Conservation (phyloP, 495 filamentous ascomycete genomes). For the Aspergillus cristatus region DNA sequence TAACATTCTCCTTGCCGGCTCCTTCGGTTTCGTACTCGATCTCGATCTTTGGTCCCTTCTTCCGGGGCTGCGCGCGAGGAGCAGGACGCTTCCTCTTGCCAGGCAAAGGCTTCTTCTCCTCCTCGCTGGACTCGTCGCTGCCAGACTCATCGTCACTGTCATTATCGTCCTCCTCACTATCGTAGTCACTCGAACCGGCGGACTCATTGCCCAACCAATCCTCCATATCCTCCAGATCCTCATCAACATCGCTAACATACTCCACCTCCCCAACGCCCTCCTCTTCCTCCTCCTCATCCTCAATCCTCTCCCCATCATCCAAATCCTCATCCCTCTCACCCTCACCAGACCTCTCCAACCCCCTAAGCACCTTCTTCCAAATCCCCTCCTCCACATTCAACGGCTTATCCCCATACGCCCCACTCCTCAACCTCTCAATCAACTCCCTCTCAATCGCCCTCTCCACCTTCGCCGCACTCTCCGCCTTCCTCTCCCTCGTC, state of each 20-base stretch:
- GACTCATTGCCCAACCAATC: constrained; percentile 62
- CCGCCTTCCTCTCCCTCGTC: constrained; percentile 86
- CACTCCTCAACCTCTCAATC: constrained; percentile 81
- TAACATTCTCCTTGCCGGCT: constrained; percentile 35
- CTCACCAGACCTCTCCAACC: constrained; percentile 78
- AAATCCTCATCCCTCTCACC: constrained; percentile 78
- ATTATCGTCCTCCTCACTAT: constrained; percentile 39
- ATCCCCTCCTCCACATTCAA: constrained; percentile 88
- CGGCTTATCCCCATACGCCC: constrained; percentile 90
- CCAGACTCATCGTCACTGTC: constrained; percentile 44
- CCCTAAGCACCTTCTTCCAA: constrained; percentile 95
- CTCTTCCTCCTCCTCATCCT: constrained; percentile 53
- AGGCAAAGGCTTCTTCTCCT: constrained; percentile 38
- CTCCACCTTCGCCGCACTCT: constrained; percentile 91
- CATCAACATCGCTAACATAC: constrained; percentile 70
- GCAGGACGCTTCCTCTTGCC: constrained; percentile 64
- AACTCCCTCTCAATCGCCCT: constrained; percentile 92
- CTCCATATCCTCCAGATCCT: constrained; percentile 63
- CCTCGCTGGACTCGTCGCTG: constrained; percentile 31
- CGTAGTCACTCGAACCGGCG: constrained; percentile 43
- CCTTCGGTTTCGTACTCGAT: constrained; percentile 65
- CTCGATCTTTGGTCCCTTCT: constrained; percentile 58
- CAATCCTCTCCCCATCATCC: constrained; percentile 76
- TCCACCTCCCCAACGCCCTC: constrained; percentile 73
- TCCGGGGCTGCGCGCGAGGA: constrained; percentile 50